These are phyloP conservation scores for Paramecium pentaurelia DNA, from an alignment of 73 alveolate species.

Conservation along the genomic window DNA sequence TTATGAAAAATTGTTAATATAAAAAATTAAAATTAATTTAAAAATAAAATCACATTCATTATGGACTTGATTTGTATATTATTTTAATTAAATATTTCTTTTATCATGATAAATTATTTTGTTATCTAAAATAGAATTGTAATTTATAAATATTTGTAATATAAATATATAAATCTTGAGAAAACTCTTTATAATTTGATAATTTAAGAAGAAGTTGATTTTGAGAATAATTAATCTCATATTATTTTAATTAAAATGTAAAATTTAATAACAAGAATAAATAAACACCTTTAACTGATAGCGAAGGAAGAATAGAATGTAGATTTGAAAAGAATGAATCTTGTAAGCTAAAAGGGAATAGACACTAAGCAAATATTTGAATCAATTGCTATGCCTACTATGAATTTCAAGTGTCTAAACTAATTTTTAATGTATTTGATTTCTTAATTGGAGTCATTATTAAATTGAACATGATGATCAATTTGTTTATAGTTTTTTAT, in stretches of 20 bases:
- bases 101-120: too few species aligned
- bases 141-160: too few species aligned
- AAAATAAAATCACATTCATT: too few species aligned
- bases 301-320: constrained; percentile 28
- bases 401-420: neutral
- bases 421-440: neutral
- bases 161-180: too few species aligned
- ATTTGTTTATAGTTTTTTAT: neutral
- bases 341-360: neutral
- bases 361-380: constrained; percentile 32
- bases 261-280: constrained; percentile 1
- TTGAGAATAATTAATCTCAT: too few species aligned
- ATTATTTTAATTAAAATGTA: neutral
- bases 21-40: too few species aligned
- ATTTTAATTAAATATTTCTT: too few species aligned
- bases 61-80: too few species aligned
- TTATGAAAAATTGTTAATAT: too few species aligned
- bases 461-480: constrained; percentile 15
- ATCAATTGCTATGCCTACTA: neutral
- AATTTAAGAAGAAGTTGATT: too few species aligned
- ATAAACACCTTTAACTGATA: constrained; percentile 16
- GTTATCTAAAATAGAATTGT: too few species aligned
- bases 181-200: too few species aligned
- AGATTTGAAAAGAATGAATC: neutral
- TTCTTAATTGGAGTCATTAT: neutral